Evolutionary conservation across 345 rosid species (phyloP).

Genomic region (Rubroshorea leprosula): DNA sequence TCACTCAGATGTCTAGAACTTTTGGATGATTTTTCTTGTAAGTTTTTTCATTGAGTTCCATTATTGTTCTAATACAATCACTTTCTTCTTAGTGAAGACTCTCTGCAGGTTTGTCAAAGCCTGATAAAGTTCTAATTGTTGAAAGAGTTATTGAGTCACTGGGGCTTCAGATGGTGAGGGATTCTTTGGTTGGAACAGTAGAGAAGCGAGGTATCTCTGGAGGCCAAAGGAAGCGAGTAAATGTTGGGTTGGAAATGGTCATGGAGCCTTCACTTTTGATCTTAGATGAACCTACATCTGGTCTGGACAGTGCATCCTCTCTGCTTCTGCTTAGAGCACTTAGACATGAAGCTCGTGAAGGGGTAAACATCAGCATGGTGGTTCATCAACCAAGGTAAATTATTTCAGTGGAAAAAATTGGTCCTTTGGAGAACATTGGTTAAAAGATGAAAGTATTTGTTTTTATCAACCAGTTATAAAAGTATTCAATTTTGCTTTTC

Average conservation of each 20-base stretch:
- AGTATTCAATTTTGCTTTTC: too few species aligned
- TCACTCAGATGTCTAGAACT: too few species aligned
- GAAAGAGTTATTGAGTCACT: not conserved
- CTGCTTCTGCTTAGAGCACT: not conserved
- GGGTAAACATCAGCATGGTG: not conserved
- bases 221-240: not conserved
- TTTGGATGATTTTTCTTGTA: not conserved
- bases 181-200: not conserved
- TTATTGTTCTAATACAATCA: too few species aligned
- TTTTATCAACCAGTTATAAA: too few species aligned
- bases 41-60: not conserved
- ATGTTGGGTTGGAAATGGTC: not conserved
- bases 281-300: not conserved
- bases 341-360: not conserved
- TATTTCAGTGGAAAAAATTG: slow-evolving; percentile 5
- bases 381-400: not conserved
- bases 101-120: not conserved
- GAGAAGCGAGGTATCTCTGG: not conserved
- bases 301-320: not conserved
- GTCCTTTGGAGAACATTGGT: too few species aligned
- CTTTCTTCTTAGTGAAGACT: not conserved
- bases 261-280: not conserved
- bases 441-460: too few species aligned
- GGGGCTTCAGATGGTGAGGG: not conserved
- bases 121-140: not conserved